Percentiles rank a stretch among this genome's conserved stretches.
Evolutionary conservation across 2,329 filamentous ascomycete genomes (phyloP).

Genomic region (Macrophomina phaseolina): DNA sequence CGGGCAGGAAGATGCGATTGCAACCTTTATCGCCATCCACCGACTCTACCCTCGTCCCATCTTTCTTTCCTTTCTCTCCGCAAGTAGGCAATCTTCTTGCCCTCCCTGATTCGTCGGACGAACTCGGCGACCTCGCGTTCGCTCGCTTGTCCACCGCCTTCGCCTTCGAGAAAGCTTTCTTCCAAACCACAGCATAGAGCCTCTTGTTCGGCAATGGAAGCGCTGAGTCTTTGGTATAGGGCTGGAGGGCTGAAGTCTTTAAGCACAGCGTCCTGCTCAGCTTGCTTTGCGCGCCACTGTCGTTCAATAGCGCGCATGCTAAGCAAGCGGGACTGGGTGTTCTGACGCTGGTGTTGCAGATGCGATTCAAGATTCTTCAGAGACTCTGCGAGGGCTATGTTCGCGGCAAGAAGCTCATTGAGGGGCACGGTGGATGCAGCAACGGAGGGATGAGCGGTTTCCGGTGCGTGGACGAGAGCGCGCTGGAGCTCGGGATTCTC

Average conservation of each 20-base stretch:
- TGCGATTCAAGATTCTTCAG: slow-evolving; percentile 66
- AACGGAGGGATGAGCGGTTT: slow-evolving; percentile 75
- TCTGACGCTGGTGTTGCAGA: slow-evolving; percentile 66
- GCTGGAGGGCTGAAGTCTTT: slow-evolving; percentile 84
- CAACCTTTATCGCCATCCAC: slow-evolving; percentile 74
- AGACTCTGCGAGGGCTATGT: slow-evolving; percentile 71
- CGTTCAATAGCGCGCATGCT: slow-evolving; percentile 85
- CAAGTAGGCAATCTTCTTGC: slow-evolving; percentile 77
- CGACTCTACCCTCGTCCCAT: slow-evolving; percentile 95
- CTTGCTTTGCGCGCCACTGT: slow-evolving; percentile 89
- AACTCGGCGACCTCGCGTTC: slow-evolving; percentile 88
- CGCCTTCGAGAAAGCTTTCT: slow-evolving; percentile 85
- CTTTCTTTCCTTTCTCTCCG: slow-evolving; percentile 86
- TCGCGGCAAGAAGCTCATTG: slow-evolving; percentile 68
- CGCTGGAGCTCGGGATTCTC: slow-evolving; percentile 69
- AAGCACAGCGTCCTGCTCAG: slow-evolving; percentile 84
- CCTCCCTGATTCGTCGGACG: slow-evolving; percentile 80
- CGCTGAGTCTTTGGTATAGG: slow-evolving; percentile 80
- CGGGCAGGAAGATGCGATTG: slow-evolving; percentile 30
- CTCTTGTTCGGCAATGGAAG: slow-evolving; percentile 82
- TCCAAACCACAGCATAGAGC: slow-evolving; percentile 80
- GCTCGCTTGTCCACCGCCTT: slow-evolving; percentile 58
- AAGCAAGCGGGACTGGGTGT: slow-evolving; percentile 80
- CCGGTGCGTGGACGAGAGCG: slow-evolving; percentile 72
- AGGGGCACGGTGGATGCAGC: slow-evolving; percentile 69